Evolutionary conservation across 108 stramenopile genomes (phyloP).

Genomic region (Pseudonitzschia delicatissima): DNA sequence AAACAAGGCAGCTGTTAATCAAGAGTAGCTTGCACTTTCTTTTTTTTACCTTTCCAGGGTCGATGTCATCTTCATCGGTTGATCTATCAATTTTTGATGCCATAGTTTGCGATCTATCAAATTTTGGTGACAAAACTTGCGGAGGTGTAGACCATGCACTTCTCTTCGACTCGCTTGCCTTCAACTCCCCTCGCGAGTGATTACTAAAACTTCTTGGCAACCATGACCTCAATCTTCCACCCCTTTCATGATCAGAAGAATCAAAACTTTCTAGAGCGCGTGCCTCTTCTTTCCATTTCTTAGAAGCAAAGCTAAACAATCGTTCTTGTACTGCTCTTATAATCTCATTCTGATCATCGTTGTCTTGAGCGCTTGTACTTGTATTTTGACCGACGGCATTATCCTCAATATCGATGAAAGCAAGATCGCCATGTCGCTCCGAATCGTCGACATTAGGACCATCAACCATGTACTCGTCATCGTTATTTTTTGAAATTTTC

Average conservation of each 20-base stretch:
- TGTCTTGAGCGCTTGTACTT: not conserved
- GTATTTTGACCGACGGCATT: not conserved
- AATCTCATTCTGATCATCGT: slow-evolving; percentile 3
- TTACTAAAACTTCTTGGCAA: no score
- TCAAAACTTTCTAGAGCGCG: not conserved
- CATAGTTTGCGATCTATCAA: not conserved
- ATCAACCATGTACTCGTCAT: no score
- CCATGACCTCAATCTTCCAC: not conserved
- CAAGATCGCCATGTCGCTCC: not conserved
- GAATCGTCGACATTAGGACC: not conserved
- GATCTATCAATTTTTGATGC: not conserved
- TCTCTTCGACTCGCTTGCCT: no score
- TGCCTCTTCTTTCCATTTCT: not conserved
- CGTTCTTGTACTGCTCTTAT: slow-evolving; percentile 20
- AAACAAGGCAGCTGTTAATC: not conserved
- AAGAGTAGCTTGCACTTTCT: slow-evolving; percentile 5
- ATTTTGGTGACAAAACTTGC: no score
- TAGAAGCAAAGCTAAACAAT: not conserved
- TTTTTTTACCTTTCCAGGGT: not conserved
- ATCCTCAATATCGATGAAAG: not conserved
- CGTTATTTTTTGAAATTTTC: no score
- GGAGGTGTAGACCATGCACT: no score
- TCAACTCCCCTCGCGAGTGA: no score
- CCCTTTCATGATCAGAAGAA: slow-evolving; percentile 7
- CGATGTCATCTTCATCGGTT: slow-evolving; percentile 4